Conservation (phyloP, 2,329 filamentous ascomycete genomes). For the Cadophora sp. region DNA sequence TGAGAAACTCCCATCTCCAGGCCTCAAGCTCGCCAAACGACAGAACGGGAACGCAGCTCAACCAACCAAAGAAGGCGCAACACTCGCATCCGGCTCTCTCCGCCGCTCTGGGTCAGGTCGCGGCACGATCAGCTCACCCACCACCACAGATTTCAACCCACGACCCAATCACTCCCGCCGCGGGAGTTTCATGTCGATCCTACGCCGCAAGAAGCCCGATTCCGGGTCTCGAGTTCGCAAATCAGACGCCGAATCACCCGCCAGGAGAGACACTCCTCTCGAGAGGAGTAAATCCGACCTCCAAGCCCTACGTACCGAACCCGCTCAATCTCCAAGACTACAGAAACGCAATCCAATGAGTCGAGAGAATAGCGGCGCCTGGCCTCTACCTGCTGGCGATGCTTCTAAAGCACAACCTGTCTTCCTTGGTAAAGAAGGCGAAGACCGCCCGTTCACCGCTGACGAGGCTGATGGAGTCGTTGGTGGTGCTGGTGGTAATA, state of each 20-base stretch:
- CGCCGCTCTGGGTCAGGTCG: constrained; percentile 48
- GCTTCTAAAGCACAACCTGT: background rate
- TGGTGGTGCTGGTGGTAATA: constrained; percentile 13
- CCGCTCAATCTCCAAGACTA: constrained; percentile 26
- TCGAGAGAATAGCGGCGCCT: constrained; percentile 50
- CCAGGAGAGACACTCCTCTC: constrained; percentile 66
- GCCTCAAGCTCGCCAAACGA: constrained; percentile 29
- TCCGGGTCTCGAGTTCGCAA: constrained; percentile 59
- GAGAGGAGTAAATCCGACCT: constrained; percentile 65
- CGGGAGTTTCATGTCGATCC: constrained; percentile 61
- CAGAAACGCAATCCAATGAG: constrained; percentile 46
- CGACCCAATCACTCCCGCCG: constrained; percentile 48
- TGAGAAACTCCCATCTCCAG: constrained; percentile 47
- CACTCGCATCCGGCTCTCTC: constrained; percentile 42
- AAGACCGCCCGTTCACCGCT: constrained; percentile 41
- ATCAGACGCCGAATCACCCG: constrained; percentile 61
- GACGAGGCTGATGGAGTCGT: constrained; percentile 31
- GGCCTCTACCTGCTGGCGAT: constrained; percentile 53
- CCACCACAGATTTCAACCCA: constrained; percentile 18
- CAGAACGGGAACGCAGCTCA: constrained; percentile 26
- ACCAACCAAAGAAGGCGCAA: constrained; percentile 25
- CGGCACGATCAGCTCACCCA: constrained; percentile 38
- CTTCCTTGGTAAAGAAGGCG: constrained; percentile 37
- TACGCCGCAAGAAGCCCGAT: constrained; percentile 69
- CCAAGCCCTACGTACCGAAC: constrained; percentile 48